These are phyloP conservation scores for Paraphaeosphaeria minitans DNA, from an alignment of 2,329 filamentous ascomycete genomes.

Conservation along the genomic window DNA sequence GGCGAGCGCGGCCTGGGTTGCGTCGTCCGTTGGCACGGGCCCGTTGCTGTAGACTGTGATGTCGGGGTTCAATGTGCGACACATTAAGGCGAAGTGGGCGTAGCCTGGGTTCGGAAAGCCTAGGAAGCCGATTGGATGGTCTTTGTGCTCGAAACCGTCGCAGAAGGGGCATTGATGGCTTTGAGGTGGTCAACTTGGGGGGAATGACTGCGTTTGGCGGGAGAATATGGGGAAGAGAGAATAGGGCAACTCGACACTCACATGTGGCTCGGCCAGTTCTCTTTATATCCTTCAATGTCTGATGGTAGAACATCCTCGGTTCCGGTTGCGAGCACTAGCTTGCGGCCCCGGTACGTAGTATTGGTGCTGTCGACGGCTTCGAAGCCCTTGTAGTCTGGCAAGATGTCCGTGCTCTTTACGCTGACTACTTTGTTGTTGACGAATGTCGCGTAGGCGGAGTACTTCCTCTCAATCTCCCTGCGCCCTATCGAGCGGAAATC, in stretches of 20 bases:
- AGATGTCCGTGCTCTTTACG: conserved; percentile 26
- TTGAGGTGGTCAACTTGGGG: not conserved
- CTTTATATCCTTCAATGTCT: conserved; percentile 53
- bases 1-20: too few relatives aligned
- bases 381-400: too few relatives aligned
- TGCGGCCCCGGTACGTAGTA: conserved; percentile 52
- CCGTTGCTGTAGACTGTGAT: too few relatives aligned
- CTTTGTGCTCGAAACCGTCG: conserved; percentile 12
- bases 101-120: too few relatives aligned
- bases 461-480: conserved; percentile 26
- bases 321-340: conserved; percentile 60
- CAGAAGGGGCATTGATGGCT: conserved; percentile 15
- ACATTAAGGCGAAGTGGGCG: too few relatives aligned
- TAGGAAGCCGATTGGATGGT: too few relatives aligned
- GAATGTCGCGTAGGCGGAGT: conserved; percentile 34
- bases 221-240: too few relatives aligned
- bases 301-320: conserved; percentile 55
- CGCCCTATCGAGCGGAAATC: conserved; percentile 36
- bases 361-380: conserved; percentile 48
- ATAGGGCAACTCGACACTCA: too few relatives aligned
- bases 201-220: not conserved
- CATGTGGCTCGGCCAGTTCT: conserved; percentile 10
- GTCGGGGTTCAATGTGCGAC: too few relatives aligned
- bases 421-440: conserved; percentile 19
- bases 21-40: too few relatives aligned